Evolutionary conservation across 2,329 filamentous ascomycete genomes (phyloP).

Genomic region (Diatrype stigma): DNA sequence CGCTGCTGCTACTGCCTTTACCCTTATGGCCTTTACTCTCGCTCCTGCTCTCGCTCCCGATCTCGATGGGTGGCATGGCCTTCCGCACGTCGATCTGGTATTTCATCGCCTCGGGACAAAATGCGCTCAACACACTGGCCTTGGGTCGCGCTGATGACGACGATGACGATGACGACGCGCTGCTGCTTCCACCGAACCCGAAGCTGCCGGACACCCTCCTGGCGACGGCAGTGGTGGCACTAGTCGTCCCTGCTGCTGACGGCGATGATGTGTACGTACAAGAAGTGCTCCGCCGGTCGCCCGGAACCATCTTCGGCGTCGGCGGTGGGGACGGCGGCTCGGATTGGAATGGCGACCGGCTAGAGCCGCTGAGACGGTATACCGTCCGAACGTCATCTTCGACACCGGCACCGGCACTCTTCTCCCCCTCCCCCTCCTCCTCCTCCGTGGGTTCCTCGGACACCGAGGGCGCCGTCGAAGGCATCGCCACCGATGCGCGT

Average conservation of each 20-base stretch:
- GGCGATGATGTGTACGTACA: slow-evolving; percentile 11
- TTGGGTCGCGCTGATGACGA: slow-evolving; percentile 20
- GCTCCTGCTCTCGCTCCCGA: too few relatives aligned
- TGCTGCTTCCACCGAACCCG: too few relatives aligned
- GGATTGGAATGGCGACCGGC: slow-evolving; percentile 19
- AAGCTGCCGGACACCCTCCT: too few relatives aligned
- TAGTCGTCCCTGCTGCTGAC: too few relatives aligned
- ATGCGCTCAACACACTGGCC: slow-evolving; percentile 37
- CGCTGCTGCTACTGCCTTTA: not conserved
- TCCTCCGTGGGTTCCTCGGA: too few relatives aligned
- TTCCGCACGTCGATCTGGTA: slow-evolving; percentile 33
- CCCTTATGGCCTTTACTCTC: too few relatives aligned
- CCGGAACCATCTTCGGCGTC: slow-evolving; percentile 21
- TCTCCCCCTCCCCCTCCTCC: too few relatives aligned
- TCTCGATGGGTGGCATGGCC: slow-evolving; percentile 24
- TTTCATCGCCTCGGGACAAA: slow-evolving; percentile 36
- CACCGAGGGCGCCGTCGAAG: too few relatives aligned
- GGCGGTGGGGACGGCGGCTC: slow-evolving; percentile 30
- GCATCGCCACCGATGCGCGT: too few relatives aligned
- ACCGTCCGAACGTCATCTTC: slow-evolving; percentile 22
- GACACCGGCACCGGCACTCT: slow-evolving; percentile 8
- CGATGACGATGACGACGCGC: slow-evolving; percentile 2
- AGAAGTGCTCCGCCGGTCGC: slow-evolving; percentile 19
- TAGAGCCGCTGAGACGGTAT: slow-evolving; percentile 19
- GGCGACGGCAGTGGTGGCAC: too few relatives aligned